Evolutionary conservation across 768 basidiomycete genomes (phyloP).

Genomic region (Sistotremastrum suecicum): DNA sequence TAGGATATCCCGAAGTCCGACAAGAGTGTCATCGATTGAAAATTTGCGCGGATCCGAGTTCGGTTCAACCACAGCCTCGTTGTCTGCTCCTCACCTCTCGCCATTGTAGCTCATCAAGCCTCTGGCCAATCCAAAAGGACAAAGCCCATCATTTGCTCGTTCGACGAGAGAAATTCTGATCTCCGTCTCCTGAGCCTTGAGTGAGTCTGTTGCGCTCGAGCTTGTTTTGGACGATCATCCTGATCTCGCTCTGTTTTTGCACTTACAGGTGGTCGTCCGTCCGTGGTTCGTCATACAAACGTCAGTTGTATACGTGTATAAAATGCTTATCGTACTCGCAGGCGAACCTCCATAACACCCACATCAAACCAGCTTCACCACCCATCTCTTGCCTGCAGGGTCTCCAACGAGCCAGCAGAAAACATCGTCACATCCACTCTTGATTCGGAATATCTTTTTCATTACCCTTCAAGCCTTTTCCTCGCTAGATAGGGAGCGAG

Average conservation of each 20-base stretch:
- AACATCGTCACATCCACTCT: slow-evolving; percentile 2
- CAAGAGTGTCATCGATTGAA: no score
- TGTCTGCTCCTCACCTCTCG: no score
- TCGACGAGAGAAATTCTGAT: slow-evolving; percentile 49
- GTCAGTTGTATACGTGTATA: not conserved
- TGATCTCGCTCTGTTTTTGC: not conserved
- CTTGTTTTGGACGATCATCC: slow-evolving; percentile 2
- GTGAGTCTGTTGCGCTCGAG: slow-evolving; percentile 25
- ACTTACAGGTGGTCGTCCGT: slow-evolving; percentile 59
- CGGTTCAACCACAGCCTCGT: no score
- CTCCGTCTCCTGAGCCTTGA: slow-evolving; percentile 72
- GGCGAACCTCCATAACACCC: slow-evolving; percentile 70
- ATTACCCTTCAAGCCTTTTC: slow-evolving; percentile 37
- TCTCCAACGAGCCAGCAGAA: no score
- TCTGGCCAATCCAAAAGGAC: no score
- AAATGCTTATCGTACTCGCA: slow-evolving; percentile 17
- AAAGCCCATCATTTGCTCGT: no score
- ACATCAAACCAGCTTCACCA: slow-evolving; percentile 1
- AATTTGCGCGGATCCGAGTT: no score
- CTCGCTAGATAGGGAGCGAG: slow-evolving; percentile 63
- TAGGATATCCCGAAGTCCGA: no score
- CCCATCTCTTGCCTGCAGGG: slow-evolving; percentile 1
- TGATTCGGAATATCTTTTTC: slow-evolving; percentile 4
- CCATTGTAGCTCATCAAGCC: no score
- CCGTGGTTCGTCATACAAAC: slow-evolving; percentile 37